Conservation (phyloP, 2,329 filamentous ascomycete species). For the Botryotinia calthae region DNA sequence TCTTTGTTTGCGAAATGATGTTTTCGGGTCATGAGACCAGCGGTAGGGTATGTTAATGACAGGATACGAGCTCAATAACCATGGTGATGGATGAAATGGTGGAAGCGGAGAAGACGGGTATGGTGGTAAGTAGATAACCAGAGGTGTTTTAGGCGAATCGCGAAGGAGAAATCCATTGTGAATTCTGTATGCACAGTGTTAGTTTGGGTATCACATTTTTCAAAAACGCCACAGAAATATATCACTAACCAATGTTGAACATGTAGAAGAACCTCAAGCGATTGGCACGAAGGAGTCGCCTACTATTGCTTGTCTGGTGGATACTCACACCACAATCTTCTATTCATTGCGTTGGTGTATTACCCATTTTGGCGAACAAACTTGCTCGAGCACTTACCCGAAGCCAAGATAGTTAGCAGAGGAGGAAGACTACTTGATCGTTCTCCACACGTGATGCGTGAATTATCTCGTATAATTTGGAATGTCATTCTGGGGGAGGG, state of each 20-base stretch:
- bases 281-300: not conserved
- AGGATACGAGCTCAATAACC: conserved; percentile 35
- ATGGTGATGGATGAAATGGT: conserved; percentile 44
- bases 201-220: conserved; percentile 14
- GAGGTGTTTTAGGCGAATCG: conserved; percentile 40
- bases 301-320: not conserved
- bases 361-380: not conserved
- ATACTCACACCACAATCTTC: not conserved
- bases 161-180: conserved; percentile 33
- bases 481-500: not conserved
- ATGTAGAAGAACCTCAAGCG: not conserved
- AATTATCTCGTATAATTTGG: not conserved
- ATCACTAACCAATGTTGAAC: conserved; percentile 13
- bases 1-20: not conserved
- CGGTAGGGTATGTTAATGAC: conserved; percentile 59
- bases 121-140: conserved; percentile 57
- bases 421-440: not conserved
- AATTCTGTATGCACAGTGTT: conserved; percentile 26
- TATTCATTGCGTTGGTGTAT: not conserved
- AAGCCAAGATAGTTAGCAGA: not conserved
- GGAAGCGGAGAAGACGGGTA: conserved; percentile 41
- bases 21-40: conserved; percentile 44
- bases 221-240: not conserved
- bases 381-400: not conserved
- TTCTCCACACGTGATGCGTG: not conserved